phyloP scores from a whole-genome alignment of 768 basidiomycete genomes.

The Amanita inopinata region DNA sequence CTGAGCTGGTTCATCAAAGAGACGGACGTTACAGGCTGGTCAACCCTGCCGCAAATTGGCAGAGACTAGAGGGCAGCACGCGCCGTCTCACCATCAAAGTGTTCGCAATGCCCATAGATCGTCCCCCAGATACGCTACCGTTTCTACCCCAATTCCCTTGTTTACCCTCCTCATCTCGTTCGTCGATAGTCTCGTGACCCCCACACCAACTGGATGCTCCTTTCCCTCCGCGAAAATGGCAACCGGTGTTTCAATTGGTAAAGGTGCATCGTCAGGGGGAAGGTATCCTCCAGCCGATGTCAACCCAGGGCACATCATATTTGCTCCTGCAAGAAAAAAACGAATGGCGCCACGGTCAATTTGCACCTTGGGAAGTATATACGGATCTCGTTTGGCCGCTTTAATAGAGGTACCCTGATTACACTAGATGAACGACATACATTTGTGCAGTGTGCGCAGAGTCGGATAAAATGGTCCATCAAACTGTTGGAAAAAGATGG shows the following conservation, averaged over 20 bases:
- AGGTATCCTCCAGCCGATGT: constrained; percentile 88
- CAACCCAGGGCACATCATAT: constrained; percentile 96
- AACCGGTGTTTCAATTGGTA: constrained; percentile 71
- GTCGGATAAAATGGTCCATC: constrained; percentile 92
- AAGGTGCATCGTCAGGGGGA: constrained; percentile 57
- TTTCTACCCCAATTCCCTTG: constrained; percentile 87
- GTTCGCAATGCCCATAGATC: constrained; percentile 72
- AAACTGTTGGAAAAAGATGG: constrained; percentile 92
- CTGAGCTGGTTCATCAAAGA: no score
- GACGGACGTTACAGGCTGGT: no score
- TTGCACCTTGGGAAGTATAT: constrained; percentile 77
- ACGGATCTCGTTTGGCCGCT: constrained; percentile 62
- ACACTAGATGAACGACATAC: constrained; percentile 34
- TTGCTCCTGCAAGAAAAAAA: constrained; percentile 86
- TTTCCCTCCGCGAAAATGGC: constrained; percentile 95
- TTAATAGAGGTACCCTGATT: background rate
- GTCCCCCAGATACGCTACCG: constrained; percentile 78
- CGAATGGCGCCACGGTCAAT: constrained; percentile 97
- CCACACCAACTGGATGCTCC: constrained; percentile 82
- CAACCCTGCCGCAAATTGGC: no score
- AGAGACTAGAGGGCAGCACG: background rate
- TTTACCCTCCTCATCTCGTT: constrained; percentile 88
- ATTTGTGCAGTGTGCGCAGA: constrained; percentile 83
- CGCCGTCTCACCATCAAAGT: constrained; percentile 30
- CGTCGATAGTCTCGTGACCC: constrained; percentile 69